These are phyloP conservation scores for Boletales sp. DNA, from an alignment of 768 basidiomycete species.

Conservation along the genomic window DNA sequence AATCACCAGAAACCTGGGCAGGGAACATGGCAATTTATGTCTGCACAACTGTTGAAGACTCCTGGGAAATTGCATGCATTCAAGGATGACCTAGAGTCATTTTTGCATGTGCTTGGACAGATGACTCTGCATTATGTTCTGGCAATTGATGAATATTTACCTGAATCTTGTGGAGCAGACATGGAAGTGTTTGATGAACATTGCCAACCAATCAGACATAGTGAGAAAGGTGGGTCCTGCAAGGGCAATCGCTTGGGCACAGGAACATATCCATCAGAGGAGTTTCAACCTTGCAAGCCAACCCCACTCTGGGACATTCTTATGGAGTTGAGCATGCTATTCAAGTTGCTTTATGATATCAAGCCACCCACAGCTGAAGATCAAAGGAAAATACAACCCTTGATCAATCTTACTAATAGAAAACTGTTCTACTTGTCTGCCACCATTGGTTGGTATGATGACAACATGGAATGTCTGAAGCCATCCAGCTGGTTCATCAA, in stretches of 20 bases:
- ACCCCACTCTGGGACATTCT: not conserved
- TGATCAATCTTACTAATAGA: too few relatives aligned
- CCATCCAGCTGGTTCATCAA: not conserved
- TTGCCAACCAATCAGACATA: too few relatives aligned
- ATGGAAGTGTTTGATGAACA: not conserved
- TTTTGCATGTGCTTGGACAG: slow-evolving; percentile 14
- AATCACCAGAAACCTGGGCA: not conserved
- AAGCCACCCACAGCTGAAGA: not conserved
- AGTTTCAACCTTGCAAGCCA: not conserved
- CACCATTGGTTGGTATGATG: not conserved
- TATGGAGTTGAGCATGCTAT: not conserved
- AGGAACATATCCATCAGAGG: too few relatives aligned
- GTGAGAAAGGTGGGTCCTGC: too few relatives aligned
- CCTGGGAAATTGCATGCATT: slow-evolving; percentile 18
- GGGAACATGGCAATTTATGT: slow-evolving; percentile 11
- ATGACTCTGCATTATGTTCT: not conserved
- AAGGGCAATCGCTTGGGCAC: too few relatives aligned
- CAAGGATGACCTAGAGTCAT: slow-evolving; percentile 33
- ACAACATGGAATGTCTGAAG: not conserved
- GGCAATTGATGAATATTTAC: not conserved
- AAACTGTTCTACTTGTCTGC: too few relatives aligned
- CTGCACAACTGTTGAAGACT: slow-evolving; percentile 12
- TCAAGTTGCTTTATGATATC: not conserved
- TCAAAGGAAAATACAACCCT: not conserved
- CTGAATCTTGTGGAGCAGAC: not conserved